Percentiles rank a stretch among this genome's conserved stretches.
These are phyloP conservation scores for Corylus heterophylla DNA, from an alignment of 306 rosid genomes.

Conservation along the genomic window DNA sequence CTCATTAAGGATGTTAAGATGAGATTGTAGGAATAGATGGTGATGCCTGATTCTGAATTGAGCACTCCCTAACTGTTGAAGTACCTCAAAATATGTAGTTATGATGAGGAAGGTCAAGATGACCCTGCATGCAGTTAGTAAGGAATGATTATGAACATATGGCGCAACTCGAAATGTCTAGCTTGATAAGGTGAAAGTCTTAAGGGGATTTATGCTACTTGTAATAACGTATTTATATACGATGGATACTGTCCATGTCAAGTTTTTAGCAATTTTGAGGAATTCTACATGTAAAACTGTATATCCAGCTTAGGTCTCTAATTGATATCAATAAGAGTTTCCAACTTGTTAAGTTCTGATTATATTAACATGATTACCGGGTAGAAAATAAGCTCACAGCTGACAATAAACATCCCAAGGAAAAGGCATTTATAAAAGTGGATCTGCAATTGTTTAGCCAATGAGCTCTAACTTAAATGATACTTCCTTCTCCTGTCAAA, in stretches of 20 bases:
- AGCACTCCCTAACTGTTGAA: not conserved
- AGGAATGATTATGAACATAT: not conserved
- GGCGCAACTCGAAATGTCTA: not conserved
- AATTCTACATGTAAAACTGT: not conserved
- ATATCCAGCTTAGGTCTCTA: not conserved
- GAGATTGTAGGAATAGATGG: not conserved
- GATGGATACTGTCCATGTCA: not conserved
- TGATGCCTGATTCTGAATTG: not conserved
- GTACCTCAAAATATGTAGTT: not conserved
- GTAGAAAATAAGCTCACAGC: not conserved
- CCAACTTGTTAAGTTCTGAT: not conserved
- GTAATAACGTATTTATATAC: not conserved
- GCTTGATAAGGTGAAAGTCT: not conserved
- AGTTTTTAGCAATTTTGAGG: not conserved
- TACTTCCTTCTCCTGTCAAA: not conserved
- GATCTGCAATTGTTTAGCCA: not conserved
- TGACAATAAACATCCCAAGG: not conserved
- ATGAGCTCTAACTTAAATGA: not conserved
- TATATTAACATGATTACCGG: not conserved
- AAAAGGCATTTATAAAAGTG: not conserved
- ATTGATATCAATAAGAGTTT: not conserved
- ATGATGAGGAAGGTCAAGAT: not conserved
- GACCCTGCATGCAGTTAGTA: not conserved
- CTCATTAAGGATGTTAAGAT: not conserved
- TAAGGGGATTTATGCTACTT: not conserved